Percentiles rank a stretch among this genome's conserved stretches.
Conservation (phyloP, 441 rosid species). For the Theobroma grandiflorum region DNA sequence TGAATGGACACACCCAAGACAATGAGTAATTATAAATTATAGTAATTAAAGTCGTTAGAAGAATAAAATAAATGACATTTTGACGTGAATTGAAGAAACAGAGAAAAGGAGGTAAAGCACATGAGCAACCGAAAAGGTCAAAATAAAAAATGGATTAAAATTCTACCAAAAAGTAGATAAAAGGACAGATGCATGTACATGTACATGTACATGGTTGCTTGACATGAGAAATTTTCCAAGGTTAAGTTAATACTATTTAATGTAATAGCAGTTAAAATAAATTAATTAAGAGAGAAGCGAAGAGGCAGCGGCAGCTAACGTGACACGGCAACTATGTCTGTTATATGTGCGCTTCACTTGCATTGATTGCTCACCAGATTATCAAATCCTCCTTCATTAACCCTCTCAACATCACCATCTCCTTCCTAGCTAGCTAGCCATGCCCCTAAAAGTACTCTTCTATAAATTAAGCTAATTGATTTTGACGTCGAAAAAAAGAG, state of each 20-base stretch:
- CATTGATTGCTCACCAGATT: no score
- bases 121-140: background rate
- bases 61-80: background rate
- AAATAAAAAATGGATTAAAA: background rate
- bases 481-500: no score
- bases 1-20: no score
- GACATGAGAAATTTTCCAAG: background rate
- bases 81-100: background rate
- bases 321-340: no score
- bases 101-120: background rate
- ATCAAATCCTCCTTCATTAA: no score
- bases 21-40: no score
- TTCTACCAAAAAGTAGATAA: background rate
- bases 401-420: no score
- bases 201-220: conserved; percentile 1
- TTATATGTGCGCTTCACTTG: no score
- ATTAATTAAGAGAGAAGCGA: background rate
- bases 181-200: background rate
- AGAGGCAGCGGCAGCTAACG: background rate
- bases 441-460: no score
- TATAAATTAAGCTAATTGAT: no score
- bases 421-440: no score
- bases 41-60: background rate
- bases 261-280: background rate
- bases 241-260: no score